Percentiles rank a stretch among this genome's conserved stretches.
These are phyloP conservation scores for Alternaria solani DNA, from an alignment of 2,329 filamentous ascomycete species.

Conservation along the genomic window DNA sequence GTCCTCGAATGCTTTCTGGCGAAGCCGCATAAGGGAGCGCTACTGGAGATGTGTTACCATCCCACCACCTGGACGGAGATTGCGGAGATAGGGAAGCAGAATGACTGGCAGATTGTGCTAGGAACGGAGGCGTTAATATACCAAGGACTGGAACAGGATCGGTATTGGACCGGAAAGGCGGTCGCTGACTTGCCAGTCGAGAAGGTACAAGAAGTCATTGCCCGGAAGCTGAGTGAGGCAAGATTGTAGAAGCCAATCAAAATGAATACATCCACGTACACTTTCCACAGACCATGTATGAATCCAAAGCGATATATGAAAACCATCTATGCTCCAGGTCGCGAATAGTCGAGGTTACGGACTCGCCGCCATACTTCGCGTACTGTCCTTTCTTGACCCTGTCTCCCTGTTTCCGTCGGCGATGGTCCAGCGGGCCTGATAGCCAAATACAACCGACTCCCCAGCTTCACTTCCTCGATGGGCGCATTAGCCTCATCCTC, in stretches of 20 bases:
- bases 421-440: constrained; percentile 72
- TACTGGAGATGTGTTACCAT: constrained; percentile 87
- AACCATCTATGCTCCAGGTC: constrained; percentile 62
- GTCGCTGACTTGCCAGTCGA: constrained; percentile 67
- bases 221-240: constrained; percentile 41
- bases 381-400: constrained; percentile 74
- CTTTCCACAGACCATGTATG: neutral
- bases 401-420: constrained; percentile 67
- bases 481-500: constrained; percentile 62
- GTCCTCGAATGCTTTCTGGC: constrained; percentile 62
- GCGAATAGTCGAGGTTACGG: constrained; percentile 68
- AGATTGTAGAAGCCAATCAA: constrained; percentile 26
- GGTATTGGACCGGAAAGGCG: constrained; percentile 69
- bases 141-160: constrained; percentile 74
- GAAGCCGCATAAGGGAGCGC: constrained; percentile 67
- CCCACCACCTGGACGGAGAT: constrained; percentile 71
- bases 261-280: neutral
- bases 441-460: constrained; percentile 74
- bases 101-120: constrained; percentile 76
- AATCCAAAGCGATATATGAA: neutral
- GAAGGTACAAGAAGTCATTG: constrained; percentile 65
- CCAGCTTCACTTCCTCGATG: constrained; percentile 68
- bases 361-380: constrained; percentile 78
- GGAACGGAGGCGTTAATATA: constrained; percentile 81
- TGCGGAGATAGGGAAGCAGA: constrained; percentile 65